Percentiles rank a stretch among this genome's conserved stretches.
phyloP scores from a whole-genome alignment of 2,329 filamentous ascomycete species.

The Calonectria fujianensis region DNA sequence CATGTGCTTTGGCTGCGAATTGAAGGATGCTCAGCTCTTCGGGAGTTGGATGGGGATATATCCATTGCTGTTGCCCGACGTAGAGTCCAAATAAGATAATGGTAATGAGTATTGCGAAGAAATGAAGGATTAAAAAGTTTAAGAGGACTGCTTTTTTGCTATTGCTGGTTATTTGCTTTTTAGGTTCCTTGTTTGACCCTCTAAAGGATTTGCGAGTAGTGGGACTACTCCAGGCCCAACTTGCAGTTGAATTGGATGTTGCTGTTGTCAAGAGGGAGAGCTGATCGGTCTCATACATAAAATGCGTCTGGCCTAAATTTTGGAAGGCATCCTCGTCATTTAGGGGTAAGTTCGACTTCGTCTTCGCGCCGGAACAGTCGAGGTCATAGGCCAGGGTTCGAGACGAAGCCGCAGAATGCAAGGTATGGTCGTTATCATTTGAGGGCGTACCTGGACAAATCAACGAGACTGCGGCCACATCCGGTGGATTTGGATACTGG shows the following conservation, averaged over 20 bases:
- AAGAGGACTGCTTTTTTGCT: not conserved
- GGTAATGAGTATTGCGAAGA: not conserved
- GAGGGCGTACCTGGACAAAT: not conserved
- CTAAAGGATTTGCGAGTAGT: not conserved
- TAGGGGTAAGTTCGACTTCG: not conserved
- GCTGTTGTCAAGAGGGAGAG: not conserved
- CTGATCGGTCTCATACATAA: not conserved
- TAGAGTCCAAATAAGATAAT: not conserved
- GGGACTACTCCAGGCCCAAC: not conserved
- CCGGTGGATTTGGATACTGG: not conserved
- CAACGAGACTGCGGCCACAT: not conserved
- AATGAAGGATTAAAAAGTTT: not conserved
- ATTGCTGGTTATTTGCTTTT: not conserved
- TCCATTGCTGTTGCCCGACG: not conserved
- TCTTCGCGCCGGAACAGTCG: not conserved
- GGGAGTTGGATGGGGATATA: not conserved
- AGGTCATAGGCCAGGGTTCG: not conserved
- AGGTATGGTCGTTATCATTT: not conserved
- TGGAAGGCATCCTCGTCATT: not conserved
- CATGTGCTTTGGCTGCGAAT: not conserved
- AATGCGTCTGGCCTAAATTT: not conserved
- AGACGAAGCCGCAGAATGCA: not conserved
- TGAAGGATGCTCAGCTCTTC: not conserved
- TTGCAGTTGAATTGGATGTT: not conserved
- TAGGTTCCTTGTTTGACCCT: not conserved